Evolutionary conservation across 2,329 filamentous ascomycete species (phyloP).

Genomic region (Neonectria faginata): DNA sequence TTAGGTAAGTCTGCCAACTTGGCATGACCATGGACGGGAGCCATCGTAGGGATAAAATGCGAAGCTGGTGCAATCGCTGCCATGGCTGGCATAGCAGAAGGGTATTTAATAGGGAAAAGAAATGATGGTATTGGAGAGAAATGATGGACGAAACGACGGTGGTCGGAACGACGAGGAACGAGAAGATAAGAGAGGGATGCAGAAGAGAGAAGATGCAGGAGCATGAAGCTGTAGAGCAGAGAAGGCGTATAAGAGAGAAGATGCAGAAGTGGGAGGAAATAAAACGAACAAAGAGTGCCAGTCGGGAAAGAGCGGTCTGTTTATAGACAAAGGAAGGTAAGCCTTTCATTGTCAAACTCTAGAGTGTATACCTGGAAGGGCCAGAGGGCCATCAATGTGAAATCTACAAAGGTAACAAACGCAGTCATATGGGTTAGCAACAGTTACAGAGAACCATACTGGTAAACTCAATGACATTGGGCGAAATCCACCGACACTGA

Average conservation of each 20-base stretch:
- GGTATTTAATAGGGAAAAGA: not conserved
- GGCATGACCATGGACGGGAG: not conserved
- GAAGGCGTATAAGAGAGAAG: not conserved
- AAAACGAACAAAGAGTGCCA: not conserved
- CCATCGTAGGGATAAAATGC: not conserved
- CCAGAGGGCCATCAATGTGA: not conserved
- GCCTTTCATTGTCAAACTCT: not conserved
- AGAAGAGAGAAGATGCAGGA: not conserved
- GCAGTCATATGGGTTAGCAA: not conserved
- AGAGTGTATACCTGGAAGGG: not conserved
- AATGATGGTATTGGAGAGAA: not conserved
- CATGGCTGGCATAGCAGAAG: not conserved
- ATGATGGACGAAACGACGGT: not conserved
- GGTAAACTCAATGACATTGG: too few relatives aligned
- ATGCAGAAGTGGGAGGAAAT: not conserved
- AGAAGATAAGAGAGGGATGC: not conserved
- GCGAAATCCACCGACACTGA: not conserved
- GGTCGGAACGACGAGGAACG: not conserved
- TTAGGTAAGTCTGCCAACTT: slow-evolving; percentile 6
- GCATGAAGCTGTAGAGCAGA: too few relatives aligned
- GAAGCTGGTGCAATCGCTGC: not conserved
- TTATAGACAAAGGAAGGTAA: not conserved
- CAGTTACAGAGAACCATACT: not conserved
- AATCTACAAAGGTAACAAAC: not conserved
- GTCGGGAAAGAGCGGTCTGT: not conserved